phyloP scores from a whole-genome alignment of 352 stramenopile genomes.

The Globisporangium camurandrum region DNA sequence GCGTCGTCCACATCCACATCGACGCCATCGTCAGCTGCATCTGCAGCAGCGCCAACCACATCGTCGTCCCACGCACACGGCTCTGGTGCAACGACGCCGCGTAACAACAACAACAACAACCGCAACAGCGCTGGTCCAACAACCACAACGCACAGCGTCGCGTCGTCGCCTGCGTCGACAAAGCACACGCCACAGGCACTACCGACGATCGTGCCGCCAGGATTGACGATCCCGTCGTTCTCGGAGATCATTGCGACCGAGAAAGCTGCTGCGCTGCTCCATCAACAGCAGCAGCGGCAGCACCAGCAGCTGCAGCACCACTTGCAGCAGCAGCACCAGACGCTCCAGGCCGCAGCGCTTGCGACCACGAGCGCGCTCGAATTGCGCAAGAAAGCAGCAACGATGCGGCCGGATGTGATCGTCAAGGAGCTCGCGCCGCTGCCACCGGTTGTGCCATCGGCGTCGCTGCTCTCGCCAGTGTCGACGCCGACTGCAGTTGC shows the following conservation, averaged over 20 bases:
- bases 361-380: conserved; percentile 3
- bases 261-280: conserved; percentile 8
- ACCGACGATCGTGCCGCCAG: conserved; percentile 11
- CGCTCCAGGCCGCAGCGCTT: conserved; percentile 4
- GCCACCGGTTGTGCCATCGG: too few relatives aligned
- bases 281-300: conserved; percentile 20
- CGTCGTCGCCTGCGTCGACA: conserved; percentile 11
- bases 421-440: conserved; percentile 3
- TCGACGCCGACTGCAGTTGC: not conserved
- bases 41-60: conserved; percentile 3
- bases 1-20: too few relatives aligned
- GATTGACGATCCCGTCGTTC: conserved; percentile 14
- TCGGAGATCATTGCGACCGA: conserved; percentile 15
- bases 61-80: not conserved
- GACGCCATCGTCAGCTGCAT: too few relatives aligned
- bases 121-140: too few relatives aligned
- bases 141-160: conserved; percentile 7
- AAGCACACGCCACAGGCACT: conserved; percentile 7
- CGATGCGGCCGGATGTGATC: conserved; percentile 6
- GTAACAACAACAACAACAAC: not conserved
- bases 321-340: conserved; percentile 13
- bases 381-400: conserved; percentile 3
- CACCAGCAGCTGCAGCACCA: conserved; percentile 23
- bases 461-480: not conserved
- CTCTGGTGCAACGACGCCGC: not conserved